Conservation (phyloP, 257 asterid species). For the Agastache rugosa region DNA sequence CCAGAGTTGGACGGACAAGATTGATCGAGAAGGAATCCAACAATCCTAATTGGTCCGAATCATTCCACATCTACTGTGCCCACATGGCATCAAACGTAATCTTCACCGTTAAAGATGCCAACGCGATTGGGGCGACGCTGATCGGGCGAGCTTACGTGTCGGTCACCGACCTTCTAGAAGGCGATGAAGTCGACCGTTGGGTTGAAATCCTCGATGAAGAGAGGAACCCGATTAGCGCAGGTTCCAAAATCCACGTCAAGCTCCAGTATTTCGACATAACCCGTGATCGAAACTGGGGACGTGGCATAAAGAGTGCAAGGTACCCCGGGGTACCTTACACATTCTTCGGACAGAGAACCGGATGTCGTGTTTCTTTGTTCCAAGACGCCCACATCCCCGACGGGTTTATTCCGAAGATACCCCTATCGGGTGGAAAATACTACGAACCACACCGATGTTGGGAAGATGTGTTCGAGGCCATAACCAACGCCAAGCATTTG, state of each 20-base stretch:
- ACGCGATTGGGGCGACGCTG: conserved; percentile 74
- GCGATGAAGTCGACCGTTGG: conserved; percentile 80
- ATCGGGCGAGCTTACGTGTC: conserved; percentile 82
- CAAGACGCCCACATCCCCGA: conserved; percentile 87
- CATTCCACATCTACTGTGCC: conserved; percentile 79
- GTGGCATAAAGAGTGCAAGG: conserved; percentile 60
- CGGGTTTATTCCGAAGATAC: conserved; percentile 67
- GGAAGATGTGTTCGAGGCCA: conserved; percentile 86
- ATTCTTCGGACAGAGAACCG: conserved; percentile 71
- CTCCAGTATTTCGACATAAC: conserved; percentile 64
- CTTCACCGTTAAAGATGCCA: conserved; percentile 73
- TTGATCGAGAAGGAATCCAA: conserved; percentile 61
- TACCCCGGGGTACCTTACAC: conserved; percentile 93
- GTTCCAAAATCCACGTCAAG: conserved; percentile 72
- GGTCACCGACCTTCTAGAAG: conserved; percentile 62
- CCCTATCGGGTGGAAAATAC: conserved; percentile 63
- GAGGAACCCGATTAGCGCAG: conserved; percentile 54
- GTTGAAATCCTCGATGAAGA: conserved; percentile 66
- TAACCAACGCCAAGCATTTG: conserved; percentile 73
- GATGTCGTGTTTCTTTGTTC: conserved; percentile 73
- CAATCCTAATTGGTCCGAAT: conserved; percentile 70
- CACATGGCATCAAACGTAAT: conserved; percentile 70
- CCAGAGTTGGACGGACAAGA: conserved; percentile 78
- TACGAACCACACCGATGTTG: conserved; percentile 82
- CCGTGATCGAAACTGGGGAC: conserved; percentile 75